Base-by-base conservation (phyloP, 164 flowering plant genomes). In the Aristolochia contorta region DNA sequence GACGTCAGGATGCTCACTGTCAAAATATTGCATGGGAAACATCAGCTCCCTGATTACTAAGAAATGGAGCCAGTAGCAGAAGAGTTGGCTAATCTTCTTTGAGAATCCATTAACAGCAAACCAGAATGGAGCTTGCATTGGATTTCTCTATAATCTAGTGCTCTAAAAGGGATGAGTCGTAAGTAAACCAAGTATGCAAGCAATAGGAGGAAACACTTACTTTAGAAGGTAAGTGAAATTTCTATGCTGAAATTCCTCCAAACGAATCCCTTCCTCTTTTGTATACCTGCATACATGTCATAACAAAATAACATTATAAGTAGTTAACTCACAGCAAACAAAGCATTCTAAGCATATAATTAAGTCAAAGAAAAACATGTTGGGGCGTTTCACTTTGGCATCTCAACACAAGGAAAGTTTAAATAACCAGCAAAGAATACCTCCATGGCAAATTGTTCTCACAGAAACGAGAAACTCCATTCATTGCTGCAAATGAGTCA, bases 401-500 rank as follows among this genome's bases (percentile, higher is more conserved):
- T 53, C 1, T 7, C 10, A 37, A 37, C 43, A 37, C 43, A 37
- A 37, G 43, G 12, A 3, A 3, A 10, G 13, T 20, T 52, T 10
- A 22, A 22, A 10, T 15, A 54, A 24, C 27, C 46, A 58, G n/a
- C 6, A 32, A 53, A 66, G 18, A 15, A 60, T 80, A 93, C 97
- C 97, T 85, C 97, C 97, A 93, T 21, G 87, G 89, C 20, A 57
- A 67, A 66, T 65, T 67, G 66, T 76, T 74, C 76, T 93, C 96
- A 77, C 88, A 93, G 72, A 88, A 93, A 48, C 88, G 91, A 20
- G 96, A 91, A 51, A 93, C 82, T 61, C 99, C 99, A 81, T 85
- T 93, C 86, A 93, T 93, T 71, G 99, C 99, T 50, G 97, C 81
- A 74, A 74, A 93, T 18, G 97, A 47, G 67, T 90, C 99, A 62